A percentile compares a stretch with the other conserved stretches of the same genome.
phyloP scores from a whole-genome alignment of 345 rosid genomes.

The Heritiera littoralis region DNA sequence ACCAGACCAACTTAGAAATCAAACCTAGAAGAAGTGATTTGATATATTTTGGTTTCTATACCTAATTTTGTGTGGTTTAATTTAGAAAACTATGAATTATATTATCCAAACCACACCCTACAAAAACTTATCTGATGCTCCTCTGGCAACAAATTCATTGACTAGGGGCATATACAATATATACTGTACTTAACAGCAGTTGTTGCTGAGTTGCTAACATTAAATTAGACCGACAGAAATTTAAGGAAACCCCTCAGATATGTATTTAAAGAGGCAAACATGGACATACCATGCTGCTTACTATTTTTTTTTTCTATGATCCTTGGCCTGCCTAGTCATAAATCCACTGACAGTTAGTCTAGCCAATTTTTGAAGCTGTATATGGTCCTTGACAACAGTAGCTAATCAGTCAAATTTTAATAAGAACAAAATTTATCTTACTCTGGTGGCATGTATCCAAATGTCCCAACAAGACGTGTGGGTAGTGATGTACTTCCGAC shows the following conservation, averaged over 20 bases:
- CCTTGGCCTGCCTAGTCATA: not conserved
- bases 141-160: not conserved
- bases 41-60: not conserved
- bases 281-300: not conserved
- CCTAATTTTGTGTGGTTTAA: not conserved
- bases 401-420: not conserved
- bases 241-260: not conserved
- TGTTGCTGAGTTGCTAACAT: not conserved
- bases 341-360: not conserved
- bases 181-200: not conserved
- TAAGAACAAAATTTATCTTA: slow-evolving; percentile 36
- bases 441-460: slow-evolving; percentile 99
- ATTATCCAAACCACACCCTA: not conserved
- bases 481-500: slow-evolving; percentile 69
- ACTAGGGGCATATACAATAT: not conserved
- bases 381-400: not conserved
- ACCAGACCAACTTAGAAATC: not conserved
- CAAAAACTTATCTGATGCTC: not conserved
- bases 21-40: not conserved
- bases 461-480: slow-evolving; percentile 89
- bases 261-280: not conserved
- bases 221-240: not conserved
- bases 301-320: not conserved
- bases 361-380: not conserved
- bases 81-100: not conserved